Percentiles rank a stretch among this genome's conserved stretches.
These are phyloP conservation scores for Prunus padus DNA, from an alignment of 306 rosid species.

Conservation along the genomic window DNA sequence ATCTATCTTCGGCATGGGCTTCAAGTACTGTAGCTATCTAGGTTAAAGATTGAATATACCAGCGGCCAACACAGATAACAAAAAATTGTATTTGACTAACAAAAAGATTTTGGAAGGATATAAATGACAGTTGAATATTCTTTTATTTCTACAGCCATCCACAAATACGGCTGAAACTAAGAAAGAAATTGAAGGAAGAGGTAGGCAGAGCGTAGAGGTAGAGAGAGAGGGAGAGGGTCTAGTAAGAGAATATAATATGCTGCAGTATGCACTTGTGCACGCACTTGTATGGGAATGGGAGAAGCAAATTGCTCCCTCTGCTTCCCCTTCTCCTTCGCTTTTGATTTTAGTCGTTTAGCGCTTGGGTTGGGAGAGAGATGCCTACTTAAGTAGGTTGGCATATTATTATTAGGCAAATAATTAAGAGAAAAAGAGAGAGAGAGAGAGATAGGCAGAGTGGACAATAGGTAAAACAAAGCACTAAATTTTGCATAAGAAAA, in stretches of 20 bases:
- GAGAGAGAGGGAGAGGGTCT: too few relatives aligned
- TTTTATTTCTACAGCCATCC: too few relatives aligned
- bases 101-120: too few relatives aligned
- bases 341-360: slow-evolving; percentile 25
- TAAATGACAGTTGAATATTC: too few relatives aligned
- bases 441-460: slow-evolving; percentile 4
- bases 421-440: not conserved
- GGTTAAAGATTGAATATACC: not conserved
- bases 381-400: not conserved
- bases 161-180: too few relatives aligned
- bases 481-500: slow-evolving; percentile 33
- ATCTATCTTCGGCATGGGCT: too few relatives aligned
- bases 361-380: slow-evolving; percentile 9
- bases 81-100: not conserved
- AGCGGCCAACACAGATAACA: not conserved
- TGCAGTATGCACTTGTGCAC: slow-evolving; percentile 32
- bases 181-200: too few relatives aligned
- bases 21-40: too few relatives aligned
- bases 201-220: too few relatives aligned
- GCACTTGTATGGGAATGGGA: slow-evolving; percentile 28
- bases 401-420: too few relatives aligned
- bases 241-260: not conserved
- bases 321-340: not conserved
- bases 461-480: slow-evolving; percentile 35
- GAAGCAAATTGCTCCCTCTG: not conserved